These are phyloP conservation scores for Peronospora tabacina DNA, from an alignment of 352 stramenopile species.

Conservation along the genomic window DNA sequence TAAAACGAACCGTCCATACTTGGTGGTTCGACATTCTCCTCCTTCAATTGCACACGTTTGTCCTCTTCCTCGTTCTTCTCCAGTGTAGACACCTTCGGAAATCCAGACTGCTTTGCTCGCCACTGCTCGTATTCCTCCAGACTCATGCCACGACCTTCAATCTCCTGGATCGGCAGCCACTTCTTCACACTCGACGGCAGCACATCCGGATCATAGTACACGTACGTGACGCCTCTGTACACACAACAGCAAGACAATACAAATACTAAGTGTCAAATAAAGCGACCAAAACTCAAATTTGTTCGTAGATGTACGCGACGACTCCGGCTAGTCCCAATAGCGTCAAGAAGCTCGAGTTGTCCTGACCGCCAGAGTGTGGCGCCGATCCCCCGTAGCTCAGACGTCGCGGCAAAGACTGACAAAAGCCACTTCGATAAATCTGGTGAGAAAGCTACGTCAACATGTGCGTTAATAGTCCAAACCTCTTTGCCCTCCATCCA, in stretches of 20 bases:
- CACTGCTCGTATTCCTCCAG: constrained; percentile 84
- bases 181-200: constrained; percentile 65
- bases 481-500: background rate
- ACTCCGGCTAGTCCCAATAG: constrained; percentile 53
- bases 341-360: constrained; percentile 82
- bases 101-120: constrained; percentile 62
- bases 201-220: constrained; percentile 84
- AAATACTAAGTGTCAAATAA: background rate
- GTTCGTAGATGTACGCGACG: constrained; percentile 36
- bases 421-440: constrained; percentile 35
- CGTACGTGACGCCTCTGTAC: constrained; percentile 61
- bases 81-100: constrained; percentile 21
- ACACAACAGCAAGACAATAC: background rate
- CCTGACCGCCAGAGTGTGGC: constrained; percentile 44
- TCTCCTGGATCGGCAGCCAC: constrained; percentile 74
- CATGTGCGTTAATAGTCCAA: background rate
- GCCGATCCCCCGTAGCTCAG: constrained; percentile 61
- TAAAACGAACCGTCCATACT: constrained; percentile 24
- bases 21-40: constrained; percentile 33
- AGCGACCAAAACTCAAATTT: background rate
- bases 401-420: constrained; percentile 30
- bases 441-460: constrained; percentile 23
- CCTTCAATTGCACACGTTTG: constrained; percentile 22
- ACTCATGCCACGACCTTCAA: constrained; percentile 76
- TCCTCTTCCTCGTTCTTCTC: constrained; percentile 37